Evolutionary conservation across 371 early-diverging fungal genomes (phyloP).

Genomic region (Mortierella sp.): DNA sequence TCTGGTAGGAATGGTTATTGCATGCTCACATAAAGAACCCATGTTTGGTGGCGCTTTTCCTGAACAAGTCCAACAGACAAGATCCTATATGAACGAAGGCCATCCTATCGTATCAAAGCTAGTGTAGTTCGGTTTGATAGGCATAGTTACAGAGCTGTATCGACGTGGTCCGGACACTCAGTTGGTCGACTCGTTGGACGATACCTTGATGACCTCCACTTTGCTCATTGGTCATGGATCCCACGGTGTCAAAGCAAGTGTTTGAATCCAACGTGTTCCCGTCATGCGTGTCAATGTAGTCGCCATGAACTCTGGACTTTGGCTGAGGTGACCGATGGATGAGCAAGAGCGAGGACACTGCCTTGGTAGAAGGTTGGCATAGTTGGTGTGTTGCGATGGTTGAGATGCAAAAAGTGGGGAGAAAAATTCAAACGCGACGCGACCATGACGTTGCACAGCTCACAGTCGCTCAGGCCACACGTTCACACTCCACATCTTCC

Average conservation of each 20-base stretch:
- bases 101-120: too few relatives aligned
- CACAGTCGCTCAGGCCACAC: not conserved
- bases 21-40: too few relatives aligned
- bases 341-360: constrained; percentile 36
- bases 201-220: constrained; percentile 86
- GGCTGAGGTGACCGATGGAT: constrained; percentile 58
- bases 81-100: too few relatives aligned
- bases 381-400: too few relatives aligned
- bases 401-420: not conserved
- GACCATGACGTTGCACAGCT: not conserved
- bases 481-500: not conserved
- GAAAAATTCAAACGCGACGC: constrained; percentile 9
- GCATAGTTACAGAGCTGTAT: too few relatives aligned
- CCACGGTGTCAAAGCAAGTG: constrained; percentile 97
- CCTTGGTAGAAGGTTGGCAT: constrained; percentile 41
- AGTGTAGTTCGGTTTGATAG: too few relatives aligned
- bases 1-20: too few relatives aligned
- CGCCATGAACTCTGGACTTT: constrained; percentile 87
- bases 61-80: too few relatives aligned
- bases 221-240: constrained; percentile 91
- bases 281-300: constrained; percentile 80
- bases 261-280: constrained; percentile 97
- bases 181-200: constrained; percentile 10
- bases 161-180: too few relatives aligned
- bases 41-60: too few relatives aligned